Base-by-base conservation (phyloP, 2,329 filamentous ascomycete genomes). In the Cucurbitaria berberidis region DNA sequence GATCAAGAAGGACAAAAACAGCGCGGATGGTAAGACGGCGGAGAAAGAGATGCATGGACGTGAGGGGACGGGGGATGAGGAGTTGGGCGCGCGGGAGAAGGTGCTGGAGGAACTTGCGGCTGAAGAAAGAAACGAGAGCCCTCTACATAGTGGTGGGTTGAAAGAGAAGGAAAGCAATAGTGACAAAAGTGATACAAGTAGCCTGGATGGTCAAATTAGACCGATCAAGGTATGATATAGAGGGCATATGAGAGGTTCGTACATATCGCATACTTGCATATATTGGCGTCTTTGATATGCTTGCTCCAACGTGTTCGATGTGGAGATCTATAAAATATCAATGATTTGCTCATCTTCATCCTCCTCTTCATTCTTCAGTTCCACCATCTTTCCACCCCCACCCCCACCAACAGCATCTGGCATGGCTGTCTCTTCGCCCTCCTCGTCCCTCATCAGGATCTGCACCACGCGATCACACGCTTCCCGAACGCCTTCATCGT, bases 401-500 rank as follows among this genome's bases (percentile, higher is more conserved):
- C 56, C 63, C 34, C 58, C 64, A 16, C 52, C 62, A 10, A 53
- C 60, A 34, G 40, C 59, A 27, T 48, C 57, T 16, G 57, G 49
- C 7, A 78, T 73, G 30, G 78, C 77, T 48, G 77, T 77, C 44
- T 81, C 83, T 42, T 82, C 84, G 6, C 78, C 79, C 61, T 83
- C 87, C 71, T 95, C 92, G 39, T 92, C 90, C 50, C 90, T 82
- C 86, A 92, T 91, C 55, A 96, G 73, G 6, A 96, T 86, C 71
- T 99, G 91, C 41, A 99, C 95, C 46, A 98, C 72, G 51, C 95
- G 83, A 74, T 98, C 95, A 67, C 90, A 96, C 0, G 87, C 90
- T 64, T 96, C 93, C 60, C 84, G 82, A 2, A 98, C 90, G 15
- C 82, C 87, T 40, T 96, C 91, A 67, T 96, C 82, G 19, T 92